Evolutionary conservation across 371 early-diverging fungal genomes (phyloP).

Genomic region (Circinella minor): DNA sequence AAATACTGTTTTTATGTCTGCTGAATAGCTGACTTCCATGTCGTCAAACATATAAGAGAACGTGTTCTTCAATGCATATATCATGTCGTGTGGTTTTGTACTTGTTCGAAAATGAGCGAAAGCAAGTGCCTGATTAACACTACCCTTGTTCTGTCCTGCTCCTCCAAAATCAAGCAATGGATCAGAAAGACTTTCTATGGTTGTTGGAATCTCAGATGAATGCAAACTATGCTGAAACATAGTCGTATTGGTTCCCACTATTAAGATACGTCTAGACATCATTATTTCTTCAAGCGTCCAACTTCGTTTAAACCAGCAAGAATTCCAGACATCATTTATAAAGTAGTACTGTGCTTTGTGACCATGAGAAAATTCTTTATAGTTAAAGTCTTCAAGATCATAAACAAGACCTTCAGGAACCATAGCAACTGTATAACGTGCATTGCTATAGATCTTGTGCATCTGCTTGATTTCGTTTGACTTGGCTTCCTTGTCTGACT

Average conservation of each 20-base stretch:
- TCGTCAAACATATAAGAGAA: background rate
- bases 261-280: background rate
- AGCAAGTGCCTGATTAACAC: background rate
- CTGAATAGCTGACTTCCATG: background rate
- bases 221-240: too few relatives aligned
- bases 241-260: background rate
- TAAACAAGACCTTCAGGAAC: background rate
- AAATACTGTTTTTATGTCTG: background rate
- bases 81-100: background rate
- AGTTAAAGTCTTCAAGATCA: background rate
- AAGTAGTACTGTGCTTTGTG: background rate
- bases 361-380: background rate
- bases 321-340: background rate
- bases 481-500: too few relatives aligned
- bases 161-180: background rate
- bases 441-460: background rate
- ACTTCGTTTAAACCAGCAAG: background rate
- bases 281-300: background rate
- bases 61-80: background rate
- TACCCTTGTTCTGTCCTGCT: background rate
- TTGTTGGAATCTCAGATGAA: too few relatives aligned
- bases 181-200: too few relatives aligned
- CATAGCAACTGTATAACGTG: background rate
- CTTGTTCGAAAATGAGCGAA: background rate
- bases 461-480: too few relatives aligned